Evolutionary conservation across 345 rosid genomes (phyloP).

Genomic region (Mallotus nudiflorus): DNA sequence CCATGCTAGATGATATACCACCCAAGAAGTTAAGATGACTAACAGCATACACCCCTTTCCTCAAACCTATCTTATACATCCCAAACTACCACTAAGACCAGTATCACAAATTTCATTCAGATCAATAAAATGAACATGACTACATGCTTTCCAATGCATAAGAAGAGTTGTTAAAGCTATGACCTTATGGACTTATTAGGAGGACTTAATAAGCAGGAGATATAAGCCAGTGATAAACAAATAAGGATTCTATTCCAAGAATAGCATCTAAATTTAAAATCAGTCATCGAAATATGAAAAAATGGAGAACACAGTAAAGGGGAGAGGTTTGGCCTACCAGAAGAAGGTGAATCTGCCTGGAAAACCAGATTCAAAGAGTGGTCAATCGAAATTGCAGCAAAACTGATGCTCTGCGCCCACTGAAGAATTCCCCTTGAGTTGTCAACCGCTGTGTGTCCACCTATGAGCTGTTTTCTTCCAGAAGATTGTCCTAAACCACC

Average conservation of each 20-base stretch:
- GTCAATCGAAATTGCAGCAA: slow-evolving; percentile 76
- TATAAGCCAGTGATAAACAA: background rate
- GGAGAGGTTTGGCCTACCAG: slow-evolving; percentile 53
- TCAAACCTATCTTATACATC: too few relatives aligned
- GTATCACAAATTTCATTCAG: too few relatives aligned
- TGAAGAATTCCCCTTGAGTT: slow-evolving; percentile 85
- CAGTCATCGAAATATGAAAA: background rate
- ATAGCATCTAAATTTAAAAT: background rate
- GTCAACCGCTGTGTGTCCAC: slow-evolving; percentile 68
- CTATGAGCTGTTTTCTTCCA: slow-evolving; percentile 75
- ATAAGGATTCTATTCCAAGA: background rate
- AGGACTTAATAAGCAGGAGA: background rate
- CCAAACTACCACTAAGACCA: too few relatives aligned
- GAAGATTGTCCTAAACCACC: slow-evolving; percentile 75
- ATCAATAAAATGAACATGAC: too few relatives aligned
- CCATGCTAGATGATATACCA: too few relatives aligned
- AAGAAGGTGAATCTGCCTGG: slow-evolving; percentile 73
- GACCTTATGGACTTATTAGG: background rate
- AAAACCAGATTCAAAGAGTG: slow-evolving; percentile 74
- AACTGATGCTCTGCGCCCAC: slow-evolving; percentile 97
- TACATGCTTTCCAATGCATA: too few relatives aligned
- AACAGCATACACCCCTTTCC: too few relatives aligned
- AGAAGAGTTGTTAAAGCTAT: background rate
- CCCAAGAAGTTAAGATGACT: too few relatives aligned
- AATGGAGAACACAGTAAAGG: slow-evolving; percentile 3